These are phyloP conservation scores for Vachellia collinsii DNA, from an alignment of 306 rosid genomes.

Conservation along the genomic window DNA sequence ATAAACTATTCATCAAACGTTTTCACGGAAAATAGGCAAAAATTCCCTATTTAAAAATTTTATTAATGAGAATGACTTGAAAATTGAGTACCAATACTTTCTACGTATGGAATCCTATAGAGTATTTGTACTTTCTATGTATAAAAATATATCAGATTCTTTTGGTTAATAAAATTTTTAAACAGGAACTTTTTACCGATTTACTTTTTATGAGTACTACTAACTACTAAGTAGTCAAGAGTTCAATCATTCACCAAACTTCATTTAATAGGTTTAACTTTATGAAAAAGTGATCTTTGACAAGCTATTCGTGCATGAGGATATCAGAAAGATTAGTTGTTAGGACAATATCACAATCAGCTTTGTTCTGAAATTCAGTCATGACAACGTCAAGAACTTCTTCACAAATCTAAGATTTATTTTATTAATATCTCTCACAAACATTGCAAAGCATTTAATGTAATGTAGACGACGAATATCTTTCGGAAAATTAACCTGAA, in stretches of 20 bases:
- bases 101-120: no score
- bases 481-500: constrained; percentile 62
- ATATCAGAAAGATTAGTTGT: neutral
- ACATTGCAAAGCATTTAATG: neutral
- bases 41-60: no score
- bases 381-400: constrained; percentile 1
- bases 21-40: no score
- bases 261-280: neutral
- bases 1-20: neutral
- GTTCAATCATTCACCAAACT: neutral
- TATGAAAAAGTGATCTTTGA: neutral
- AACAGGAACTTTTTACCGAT: no score
- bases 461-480: constrained; percentile 20
- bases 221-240: neutral
- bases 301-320: neutral
- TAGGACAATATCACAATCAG: constrained; percentile 9
- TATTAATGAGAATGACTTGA: no score
- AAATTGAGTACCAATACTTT: no score
- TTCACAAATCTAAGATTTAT: neutral
- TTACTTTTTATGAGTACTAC: no score
- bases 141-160: no score
- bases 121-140: no score
- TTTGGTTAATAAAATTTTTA: no score
- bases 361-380: constrained; percentile 14
- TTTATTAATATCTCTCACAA: neutral